Evolutionary conservation across 2,329 filamentous ascomycete genomes (phyloP), one percentile per base, ranked within the genome.

Genomic region (Colletotrichum falcatum): DNA sequence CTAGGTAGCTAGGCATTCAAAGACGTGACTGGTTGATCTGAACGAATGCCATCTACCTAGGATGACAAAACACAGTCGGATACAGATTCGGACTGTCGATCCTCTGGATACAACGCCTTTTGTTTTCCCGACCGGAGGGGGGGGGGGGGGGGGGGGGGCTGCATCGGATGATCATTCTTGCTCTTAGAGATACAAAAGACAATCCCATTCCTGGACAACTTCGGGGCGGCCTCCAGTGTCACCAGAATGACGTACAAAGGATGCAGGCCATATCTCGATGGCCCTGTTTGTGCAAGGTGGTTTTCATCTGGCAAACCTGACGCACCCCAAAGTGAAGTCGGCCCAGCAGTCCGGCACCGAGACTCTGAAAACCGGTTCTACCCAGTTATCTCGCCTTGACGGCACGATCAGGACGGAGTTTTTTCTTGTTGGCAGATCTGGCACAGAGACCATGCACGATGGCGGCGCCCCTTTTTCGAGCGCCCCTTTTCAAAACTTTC

Each of bases 241-340:
- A 59, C 33, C 30, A 33, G 30, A 51, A 70, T 70, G 58, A 67
- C 67, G 67, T 70, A 70, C 20, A 37, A 28, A 26, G 48, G 48
- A 18, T 51, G n/a, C 55, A 39, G 63, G 60, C 39, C 63, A 33
- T 61, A 9, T 48, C 46, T 56, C 23, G 56, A 30, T 28, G 33
- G 49, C 56, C 66, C 51, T 44, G 42, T 39, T 37, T 37, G n/a
- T 30, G 39, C n/a, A 46, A 46, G 44, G 44, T 55, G 14, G n/a
- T 20, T 33, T 23, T 35, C 28, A 61, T 35, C 20, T 39, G 33
- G n/a, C 16, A 51, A 16, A 39, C 44, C 53, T 49, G 67, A 53
- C 35, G 51, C 53, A 56, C 26, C 46, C 11, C 42, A 26, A 39
- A n/a, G 20, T 23, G 18, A 48, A 59, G 66, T 61, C 63, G 56